Conservation (phyloP, 352 stramenopile genomes). For the Blastocystis sp. region DNA sequence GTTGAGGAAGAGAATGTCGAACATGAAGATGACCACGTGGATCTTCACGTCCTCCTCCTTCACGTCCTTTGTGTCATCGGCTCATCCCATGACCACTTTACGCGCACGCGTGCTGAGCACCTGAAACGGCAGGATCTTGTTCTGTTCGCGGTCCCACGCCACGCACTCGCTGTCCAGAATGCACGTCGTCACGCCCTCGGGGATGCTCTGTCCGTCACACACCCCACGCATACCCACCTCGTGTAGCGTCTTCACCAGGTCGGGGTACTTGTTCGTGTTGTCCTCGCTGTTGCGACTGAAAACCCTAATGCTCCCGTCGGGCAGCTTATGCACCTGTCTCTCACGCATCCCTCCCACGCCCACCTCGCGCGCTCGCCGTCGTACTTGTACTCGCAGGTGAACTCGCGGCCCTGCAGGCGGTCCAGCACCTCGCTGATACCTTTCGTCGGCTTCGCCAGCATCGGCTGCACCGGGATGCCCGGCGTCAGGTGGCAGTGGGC, state of each 20-base stretch:
- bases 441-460: slow-evolving; percentile 97
- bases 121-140: slow-evolving; percentile 96
- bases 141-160: slow-evolving; percentile 89
- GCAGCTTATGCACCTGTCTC: slow-evolving; percentile 80
- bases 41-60: slow-evolving; percentile 73
- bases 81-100: slow-evolving; percentile 75
- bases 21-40: slow-evolving; percentile 87
- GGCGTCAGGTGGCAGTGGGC: slow-evolving; percentile 83
- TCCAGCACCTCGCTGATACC: slow-evolving; percentile 91
- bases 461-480: slow-evolving; percentile 90
- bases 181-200: slow-evolving; percentile 75
- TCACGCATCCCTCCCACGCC: not conserved
- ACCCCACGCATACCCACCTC: slow-evolving; percentile 72
- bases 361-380: slow-evolving; percentile 92
- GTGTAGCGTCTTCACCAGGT: slow-evolving; percentile 79
- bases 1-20: slow-evolving; percentile 98
- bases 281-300: slow-evolving; percentile 98
- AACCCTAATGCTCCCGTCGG: slow-evolving; percentile 85
- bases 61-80: slow-evolving; percentile 70
- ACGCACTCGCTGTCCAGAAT: slow-evolving; percentile 98
- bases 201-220: slow-evolving; percentile 40
- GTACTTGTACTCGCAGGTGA: slow-evolving; percentile 99
- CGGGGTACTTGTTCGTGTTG: slow-evolving; percentile 92
- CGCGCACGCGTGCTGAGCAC: slow-evolving; percentile 91
- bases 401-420: slow-evolving; percentile 86